These are phyloP conservation scores for Oryza australiensis DNA, from an alignment of 176 grass and related monocot genomes.

Conservation along the genomic window DNA sequence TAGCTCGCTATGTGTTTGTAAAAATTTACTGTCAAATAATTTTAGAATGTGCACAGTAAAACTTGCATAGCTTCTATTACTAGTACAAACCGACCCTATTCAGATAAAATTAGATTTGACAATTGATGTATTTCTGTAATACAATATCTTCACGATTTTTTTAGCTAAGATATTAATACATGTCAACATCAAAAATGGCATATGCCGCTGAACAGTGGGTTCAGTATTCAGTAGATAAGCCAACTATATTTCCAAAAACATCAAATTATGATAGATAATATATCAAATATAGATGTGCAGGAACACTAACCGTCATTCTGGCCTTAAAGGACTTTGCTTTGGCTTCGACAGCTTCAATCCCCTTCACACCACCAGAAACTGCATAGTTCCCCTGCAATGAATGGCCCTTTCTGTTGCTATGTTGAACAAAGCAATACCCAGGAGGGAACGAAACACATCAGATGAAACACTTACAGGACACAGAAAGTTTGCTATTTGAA, in stretches of 20 bases:
- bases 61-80: background rate
- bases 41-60: background rate
- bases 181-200: background rate
- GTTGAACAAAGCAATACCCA: constrained; percentile 19
- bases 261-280: background rate
- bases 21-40: background rate
- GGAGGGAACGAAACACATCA: background rate
- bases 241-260: background rate
- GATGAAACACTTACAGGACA: constrained; percentile 69
- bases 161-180: background rate
- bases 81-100: background rate
- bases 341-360: constrained; percentile 91
- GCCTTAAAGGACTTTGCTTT: constrained; percentile 99
- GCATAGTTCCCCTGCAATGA: constrained; percentile 81
- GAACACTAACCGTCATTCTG: constrained; percentile 84
- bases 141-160: background rate
- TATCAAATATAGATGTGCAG: background rate
- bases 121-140: background rate
- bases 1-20: background rate
- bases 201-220: background rate
- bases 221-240: background rate
- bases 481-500: constrained; percentile 92
- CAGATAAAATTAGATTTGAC: background rate
- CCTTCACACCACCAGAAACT: constrained; percentile 95
- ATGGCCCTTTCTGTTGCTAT: background rate